Evolutionary conservation across 768 basidiomycete genomes (phyloP).

Genomic region (Ramaria rubella): DNA sequence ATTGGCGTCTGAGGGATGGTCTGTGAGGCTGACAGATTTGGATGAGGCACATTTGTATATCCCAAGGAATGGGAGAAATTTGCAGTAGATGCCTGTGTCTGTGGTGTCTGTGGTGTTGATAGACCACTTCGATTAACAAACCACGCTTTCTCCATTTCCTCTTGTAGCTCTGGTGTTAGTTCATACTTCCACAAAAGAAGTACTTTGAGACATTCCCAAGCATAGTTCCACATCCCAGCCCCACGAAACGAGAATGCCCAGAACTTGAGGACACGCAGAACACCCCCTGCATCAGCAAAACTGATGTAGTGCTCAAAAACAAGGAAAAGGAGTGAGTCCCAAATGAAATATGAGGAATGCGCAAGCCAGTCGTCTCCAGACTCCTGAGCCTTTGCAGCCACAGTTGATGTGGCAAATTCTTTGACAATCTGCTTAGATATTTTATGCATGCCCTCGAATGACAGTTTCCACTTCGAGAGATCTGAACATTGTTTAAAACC

Average conservation of each 20-base stretch:
- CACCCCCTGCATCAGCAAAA: slow-evolving; percentile 25
- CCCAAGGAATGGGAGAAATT: no score
- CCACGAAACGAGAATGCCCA: slow-evolving; percentile 26
- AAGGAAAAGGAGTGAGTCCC: slow-evolving; percentile 24
- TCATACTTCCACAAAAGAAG: slow-evolving; percentile 19
- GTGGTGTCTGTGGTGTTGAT: no score
- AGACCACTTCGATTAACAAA: slow-evolving; percentile 27
- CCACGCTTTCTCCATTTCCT: slow-evolving; percentile 22
- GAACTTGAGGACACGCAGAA: slow-evolving; percentile 23
- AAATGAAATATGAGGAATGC: slow-evolving; percentile 23
- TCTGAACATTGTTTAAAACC: slow-evolving; percentile 12
- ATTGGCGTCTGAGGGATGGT: no score
- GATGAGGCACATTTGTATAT: no score
- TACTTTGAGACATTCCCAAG: slow-evolving; percentile 21
- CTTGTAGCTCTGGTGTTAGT: slow-evolving; percentile 10
- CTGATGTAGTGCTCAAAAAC: slow-evolving; percentile 27
- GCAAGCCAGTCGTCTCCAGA: slow-evolving; percentile 15
- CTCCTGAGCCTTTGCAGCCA: slow-evolving; percentile 11
- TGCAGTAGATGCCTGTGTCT: no score
- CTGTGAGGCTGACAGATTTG: no score
- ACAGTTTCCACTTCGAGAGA: slow-evolving; percentile 13
- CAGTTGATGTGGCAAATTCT: slow-evolving; percentile 8
- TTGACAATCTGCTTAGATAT: slow-evolving; percentile 1
- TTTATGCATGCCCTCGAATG: slow-evolving; percentile 4
- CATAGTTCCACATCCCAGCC: slow-evolving; percentile 29